phyloP scores from a whole-genome alignment of 371 early-diverging fungal genomes.

The Basidiobolus heterosporus region DNA sequence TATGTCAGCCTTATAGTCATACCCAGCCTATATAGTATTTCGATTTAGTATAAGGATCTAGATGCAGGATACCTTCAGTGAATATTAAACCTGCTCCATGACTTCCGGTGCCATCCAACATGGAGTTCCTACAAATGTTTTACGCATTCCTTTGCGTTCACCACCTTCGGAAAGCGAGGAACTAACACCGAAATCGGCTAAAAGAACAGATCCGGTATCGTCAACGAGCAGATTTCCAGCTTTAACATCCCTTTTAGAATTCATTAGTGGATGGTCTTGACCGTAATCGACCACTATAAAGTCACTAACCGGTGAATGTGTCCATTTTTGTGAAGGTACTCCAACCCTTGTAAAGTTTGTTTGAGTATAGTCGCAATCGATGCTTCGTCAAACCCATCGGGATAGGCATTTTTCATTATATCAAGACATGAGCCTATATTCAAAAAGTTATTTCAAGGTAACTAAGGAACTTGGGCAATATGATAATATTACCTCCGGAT shows the following conservation, averaged over 20 bases:
- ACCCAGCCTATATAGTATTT: slow-evolving; percentile 61
- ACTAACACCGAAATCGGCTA: slow-evolving; percentile 85
- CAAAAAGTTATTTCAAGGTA: slow-evolving; percentile 4
- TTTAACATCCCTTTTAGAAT: slow-evolving; percentile 62
- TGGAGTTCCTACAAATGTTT: slow-evolving; percentile 85
- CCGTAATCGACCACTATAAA: background rate
- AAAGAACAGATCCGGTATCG: slow-evolving; percentile 59
- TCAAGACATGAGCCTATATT: slow-evolving; percentile 62
- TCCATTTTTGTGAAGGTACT: slow-evolving; percentile 73
- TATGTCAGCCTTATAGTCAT: slow-evolving; percentile 81
- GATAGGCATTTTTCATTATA: slow-evolving; percentile 68
- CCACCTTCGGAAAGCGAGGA: slow-evolving; percentile 62
- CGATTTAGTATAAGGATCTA: slow-evolving; percentile 3
- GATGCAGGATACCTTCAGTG: background rate
- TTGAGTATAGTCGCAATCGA: slow-evolving; percentile 71
- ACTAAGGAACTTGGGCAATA: slow-evolving; percentile 1
- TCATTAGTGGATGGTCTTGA: background rate
- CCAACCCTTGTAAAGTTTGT: slow-evolving; percentile 66
- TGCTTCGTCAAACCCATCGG: slow-evolving; percentile 70
- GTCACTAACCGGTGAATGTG: slow-evolving; percentile 50
- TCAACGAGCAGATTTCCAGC: slow-evolving; percentile 78
- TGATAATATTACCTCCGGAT: slow-evolving; percentile 29
- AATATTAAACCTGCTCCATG: slow-evolving; percentile 19
- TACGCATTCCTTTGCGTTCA: slow-evolving; percentile 51
- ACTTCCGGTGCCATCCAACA: slow-evolving; percentile 84